Base-by-base conservation (phyloP, 768 basidiomycete species). In the Clavaria fumosa region DNA sequence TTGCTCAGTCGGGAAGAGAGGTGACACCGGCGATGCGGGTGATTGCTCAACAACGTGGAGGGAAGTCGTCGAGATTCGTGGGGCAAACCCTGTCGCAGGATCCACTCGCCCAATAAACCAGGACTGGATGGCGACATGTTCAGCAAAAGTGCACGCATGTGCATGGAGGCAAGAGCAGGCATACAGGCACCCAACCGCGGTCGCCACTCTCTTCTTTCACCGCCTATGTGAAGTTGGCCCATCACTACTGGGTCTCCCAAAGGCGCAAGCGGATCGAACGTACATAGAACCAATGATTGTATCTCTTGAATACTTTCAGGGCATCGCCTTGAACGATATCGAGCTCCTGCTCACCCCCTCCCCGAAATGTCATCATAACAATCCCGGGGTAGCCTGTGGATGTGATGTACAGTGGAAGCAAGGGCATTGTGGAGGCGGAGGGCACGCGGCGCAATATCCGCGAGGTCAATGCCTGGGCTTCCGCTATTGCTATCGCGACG, bases 311-410 rank as follows among this genome's bases (percentile, higher is more conserved):
- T 28, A 99, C 91, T 45, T 88, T 67, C 45, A 99, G 51, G 17
- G 72, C 61, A 52, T 96, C 88, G 47, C 90, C 90, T 54, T 93
- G 93, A 35, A 68, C 71, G 28, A 97, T 60, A 47, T 84, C 78
- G 41, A 97, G 61, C 57, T 97, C 93, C 47, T 95, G 90, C 3
- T 85, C 82, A 1, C 89, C 90, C 49, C 89, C 85, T 60, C 83
- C 83, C 57, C 74, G 75, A 57, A 95, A 97, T 47, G 96, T 89
- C 91, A 91, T 99, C 50, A 97, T 59, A 1, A 89, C 90, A 41
- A 96, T 66, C 21, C 91, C 95, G 5, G 95, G 90, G 65, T 91
- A 97, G 52, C 89, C 91, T 9, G 90, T 93, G n/a, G 85, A 90
- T 43, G 96, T 78, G 52, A 99, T 95, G 60, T 78, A 81, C 41